These are phyloP conservation scores for Pontederia paniculata DNA, from an alignment of 176 grass and related monocot species.

Conservation along the genomic window DNA sequence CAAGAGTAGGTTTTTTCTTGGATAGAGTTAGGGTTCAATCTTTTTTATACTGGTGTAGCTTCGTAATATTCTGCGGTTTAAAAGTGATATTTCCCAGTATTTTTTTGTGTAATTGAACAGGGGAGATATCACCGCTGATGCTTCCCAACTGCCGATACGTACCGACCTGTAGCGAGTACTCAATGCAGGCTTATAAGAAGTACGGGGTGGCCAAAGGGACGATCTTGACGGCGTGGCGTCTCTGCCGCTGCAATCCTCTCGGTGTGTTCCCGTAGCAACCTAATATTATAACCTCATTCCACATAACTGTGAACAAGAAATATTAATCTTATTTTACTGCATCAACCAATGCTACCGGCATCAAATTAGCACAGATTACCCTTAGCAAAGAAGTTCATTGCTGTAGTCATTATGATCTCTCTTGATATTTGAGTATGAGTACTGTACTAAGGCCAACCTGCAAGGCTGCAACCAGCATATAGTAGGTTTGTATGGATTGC, in stretches of 20 bases:
- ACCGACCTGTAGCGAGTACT: slow-evolving; percentile 81
- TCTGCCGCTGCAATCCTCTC: slow-evolving; percentile 80
- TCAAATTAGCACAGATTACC: too few species aligned
- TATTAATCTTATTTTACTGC: neutral
- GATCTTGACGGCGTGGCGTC: slow-evolving; percentile 54
- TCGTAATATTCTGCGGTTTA: neutral
- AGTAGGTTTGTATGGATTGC: too few species aligned
- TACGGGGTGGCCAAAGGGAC: slow-evolving; percentile 62
- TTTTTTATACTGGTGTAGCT: slow-evolving; percentile 2
- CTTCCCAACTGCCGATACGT: slow-evolving; percentile 67
- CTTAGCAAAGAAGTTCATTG: too few species aligned
- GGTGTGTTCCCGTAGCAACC: slow-evolving; percentile 27
- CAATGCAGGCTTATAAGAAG: slow-evolving; percentile 66
- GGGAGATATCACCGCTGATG: slow-evolving; percentile 78
- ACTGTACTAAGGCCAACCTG: too few species aligned
- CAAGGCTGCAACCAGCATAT: too few species aligned
- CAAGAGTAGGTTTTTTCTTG: slow-evolving; percentile 36
- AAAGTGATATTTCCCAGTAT: neutral
- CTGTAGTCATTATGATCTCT: too few species aligned
- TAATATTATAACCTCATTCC: neutral
- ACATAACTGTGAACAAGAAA: neutral
- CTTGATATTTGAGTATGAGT: too few species aligned
- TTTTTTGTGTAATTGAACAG: slow-evolving; percentile 27
- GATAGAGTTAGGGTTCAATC: neutral
- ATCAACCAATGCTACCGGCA: too few species aligned